A percentile compares a stretch with the other conserved stretches of the same genome.
phyloP scores from a whole-genome alignment of 2,329 filamentous ascomycete genomes.

The Sporothrix globosa region DNA sequence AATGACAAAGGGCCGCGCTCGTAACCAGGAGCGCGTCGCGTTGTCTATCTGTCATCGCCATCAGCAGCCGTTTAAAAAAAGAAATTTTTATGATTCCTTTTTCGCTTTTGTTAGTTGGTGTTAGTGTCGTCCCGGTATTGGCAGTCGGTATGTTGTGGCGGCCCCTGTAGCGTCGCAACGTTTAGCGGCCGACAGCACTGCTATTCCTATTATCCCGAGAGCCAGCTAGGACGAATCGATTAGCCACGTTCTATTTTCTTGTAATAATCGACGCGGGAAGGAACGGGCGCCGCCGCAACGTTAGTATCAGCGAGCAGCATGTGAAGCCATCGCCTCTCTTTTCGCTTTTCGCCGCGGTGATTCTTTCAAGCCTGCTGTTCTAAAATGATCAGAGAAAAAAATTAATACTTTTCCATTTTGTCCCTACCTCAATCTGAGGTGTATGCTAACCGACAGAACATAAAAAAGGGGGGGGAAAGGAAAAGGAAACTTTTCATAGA shows the following conservation, averaged over 20 bases:
- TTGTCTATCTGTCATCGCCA: not conserved
- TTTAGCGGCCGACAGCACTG: not conserved
- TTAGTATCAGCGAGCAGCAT: not conserved
- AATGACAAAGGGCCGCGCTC: not conserved
- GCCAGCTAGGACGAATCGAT: conserved; percentile 31
- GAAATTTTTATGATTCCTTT: conserved; percentile 14
- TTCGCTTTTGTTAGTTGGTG: conserved; percentile 7
- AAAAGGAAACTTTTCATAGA: not conserved
- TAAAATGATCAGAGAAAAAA: not conserved
- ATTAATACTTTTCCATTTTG: conserved; percentile 16
- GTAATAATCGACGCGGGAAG: not conserved
- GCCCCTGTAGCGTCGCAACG: not conserved
- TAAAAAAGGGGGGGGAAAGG: not conserved
- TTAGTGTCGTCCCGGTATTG: not conserved
- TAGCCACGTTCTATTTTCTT: conserved; percentile 30
- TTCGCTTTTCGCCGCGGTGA: conserved; percentile 22
- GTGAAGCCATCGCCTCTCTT: not conserved
- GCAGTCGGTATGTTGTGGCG: not conserved
- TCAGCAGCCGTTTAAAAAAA: not conserved
- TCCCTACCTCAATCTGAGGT: conserved; percentile 9
- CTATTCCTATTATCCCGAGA: not conserved
- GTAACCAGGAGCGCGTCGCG: not conserved
- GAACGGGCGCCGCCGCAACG: conserved; percentile 2
- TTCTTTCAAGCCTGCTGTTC: not conserved
- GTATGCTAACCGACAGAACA: conserved; percentile 5